phyloP scores from a whole-genome alignment of 2,329 filamentous ascomycete genomes.

The Drechslera avenae region DNA sequence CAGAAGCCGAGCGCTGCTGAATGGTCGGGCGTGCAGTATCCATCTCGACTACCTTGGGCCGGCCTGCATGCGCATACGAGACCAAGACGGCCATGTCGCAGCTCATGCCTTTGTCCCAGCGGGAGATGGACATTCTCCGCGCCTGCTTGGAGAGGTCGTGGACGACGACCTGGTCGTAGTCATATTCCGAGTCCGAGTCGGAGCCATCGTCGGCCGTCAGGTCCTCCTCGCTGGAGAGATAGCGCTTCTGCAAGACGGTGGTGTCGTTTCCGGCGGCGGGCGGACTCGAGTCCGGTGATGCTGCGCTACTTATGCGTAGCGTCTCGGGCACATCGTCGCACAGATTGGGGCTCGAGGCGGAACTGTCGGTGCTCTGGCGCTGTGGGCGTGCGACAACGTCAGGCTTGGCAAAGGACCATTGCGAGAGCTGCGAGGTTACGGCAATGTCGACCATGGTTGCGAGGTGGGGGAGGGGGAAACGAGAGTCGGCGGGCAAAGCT shows the following conservation, averaged over 20 bases:
- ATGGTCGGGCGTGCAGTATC: slow-evolving; percentile 26
- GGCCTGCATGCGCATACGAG: slow-evolving; percentile 46
- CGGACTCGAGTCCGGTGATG: slow-evolving; percentile 17
- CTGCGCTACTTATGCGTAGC: slow-evolving; percentile 40
- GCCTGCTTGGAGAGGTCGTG: slow-evolving; percentile 38
- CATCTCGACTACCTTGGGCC: slow-evolving; percentile 47
- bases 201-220: slow-evolving; percentile 44
- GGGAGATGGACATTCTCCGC: slow-evolving; percentile 40
- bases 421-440: slow-evolving; percentile 43
- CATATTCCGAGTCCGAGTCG: slow-evolving; percentile 33
- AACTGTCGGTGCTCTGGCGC: slow-evolving; percentile 37
- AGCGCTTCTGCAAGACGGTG: slow-evolving; percentile 43
- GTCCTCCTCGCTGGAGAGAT: slow-evolving; percentile 49
- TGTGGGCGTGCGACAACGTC: slow-evolving; percentile 31
- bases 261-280: slow-evolving; percentile 28
- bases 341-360: slow-evolving; percentile 44
- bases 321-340: slow-evolving; percentile 43
- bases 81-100: slow-evolving; percentile 47
- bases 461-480: slow-evolving; percentile 11
- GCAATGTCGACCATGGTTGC: slow-evolving; percentile 40
- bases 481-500: slow-evolving; percentile 1
- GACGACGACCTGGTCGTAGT: slow-evolving; percentile 40
- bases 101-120: slow-evolving; percentile 42
- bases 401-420: slow-evolving; percentile 47
- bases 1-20: slow-evolving; percentile 41